Conservation (phyloP, 805 yeast species). For the Myxozyma monticola region DNA sequence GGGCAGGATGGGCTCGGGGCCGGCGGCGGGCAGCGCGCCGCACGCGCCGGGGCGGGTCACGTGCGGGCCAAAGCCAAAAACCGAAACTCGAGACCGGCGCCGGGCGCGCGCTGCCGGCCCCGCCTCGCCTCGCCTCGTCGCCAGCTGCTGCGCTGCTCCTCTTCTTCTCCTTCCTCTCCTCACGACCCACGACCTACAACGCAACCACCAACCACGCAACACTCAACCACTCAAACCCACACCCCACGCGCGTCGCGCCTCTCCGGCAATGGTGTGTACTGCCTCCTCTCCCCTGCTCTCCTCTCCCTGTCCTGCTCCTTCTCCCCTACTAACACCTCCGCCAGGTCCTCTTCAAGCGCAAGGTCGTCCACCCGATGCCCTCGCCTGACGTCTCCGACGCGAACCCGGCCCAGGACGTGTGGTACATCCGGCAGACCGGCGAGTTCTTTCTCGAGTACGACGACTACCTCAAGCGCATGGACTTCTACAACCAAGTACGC, state of each 20-base stretch:
- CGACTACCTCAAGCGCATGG: slow-evolving; percentile 58
- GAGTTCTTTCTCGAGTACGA: slow-evolving; percentile 85
- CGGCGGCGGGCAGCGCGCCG: too few relatives aligned
- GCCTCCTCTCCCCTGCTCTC: neutral
- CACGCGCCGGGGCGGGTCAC: too few relatives aligned
- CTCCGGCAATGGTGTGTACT: neutral
- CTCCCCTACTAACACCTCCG: neutral
- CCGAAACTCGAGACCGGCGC: too few relatives aligned
- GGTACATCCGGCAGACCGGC: slow-evolving; percentile 78
- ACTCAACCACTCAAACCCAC: neutral
- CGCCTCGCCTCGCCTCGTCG: neutral
- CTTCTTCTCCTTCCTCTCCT: neutral
- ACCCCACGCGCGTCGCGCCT: neutral
- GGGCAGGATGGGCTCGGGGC: too few relatives aligned
- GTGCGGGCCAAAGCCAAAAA: too few relatives aligned
- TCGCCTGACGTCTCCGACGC: slow-evolving; percentile 29
- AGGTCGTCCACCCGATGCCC: slow-evolving; percentile 34
- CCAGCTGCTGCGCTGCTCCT: neutral
- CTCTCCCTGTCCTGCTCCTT: neutral
- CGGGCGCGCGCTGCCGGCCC: neutral
- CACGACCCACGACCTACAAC: neutral
- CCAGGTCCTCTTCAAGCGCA: slow-evolving; percentile 44
- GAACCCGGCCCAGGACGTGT: slow-evolving; percentile 52
- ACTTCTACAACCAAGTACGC: slow-evolving; percentile 40
- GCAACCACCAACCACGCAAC: neutral